Conservation (phyloP, 164 flowering plant species). For the Macadamia integrifolia region DNA sequence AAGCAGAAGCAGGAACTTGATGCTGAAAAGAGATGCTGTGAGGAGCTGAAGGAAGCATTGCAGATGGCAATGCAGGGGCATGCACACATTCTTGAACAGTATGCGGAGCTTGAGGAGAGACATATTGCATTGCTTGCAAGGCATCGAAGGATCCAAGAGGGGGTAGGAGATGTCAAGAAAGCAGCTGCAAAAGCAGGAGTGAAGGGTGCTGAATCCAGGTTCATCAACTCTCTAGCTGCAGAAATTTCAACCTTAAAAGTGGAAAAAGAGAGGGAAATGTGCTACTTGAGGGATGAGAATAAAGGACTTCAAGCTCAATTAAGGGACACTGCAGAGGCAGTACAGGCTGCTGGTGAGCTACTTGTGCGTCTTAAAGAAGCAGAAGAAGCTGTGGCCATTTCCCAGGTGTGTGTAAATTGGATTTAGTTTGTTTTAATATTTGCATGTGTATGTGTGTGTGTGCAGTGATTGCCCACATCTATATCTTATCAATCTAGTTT, state of each 20-base stretch:
- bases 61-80: conserved; percentile 96
- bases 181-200: conserved; percentile 96
- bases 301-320: conserved; percentile 82
- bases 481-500: too few species aligned
- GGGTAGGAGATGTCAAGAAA: conserved; percentile 81
- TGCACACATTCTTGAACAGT: conserved; percentile 94
- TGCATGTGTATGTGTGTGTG: too few species aligned
- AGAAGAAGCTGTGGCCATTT: conserved; percentile 65
- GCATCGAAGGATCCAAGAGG: conserved; percentile 78
- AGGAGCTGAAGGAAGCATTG: conserved; percentile 93
- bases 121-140: conserved; percentile 82
- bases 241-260: conserved; percentile 81
- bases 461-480: too few species aligned
- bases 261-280: conserved; percentile 78
- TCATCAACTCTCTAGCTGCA: conserved; percentile 87
- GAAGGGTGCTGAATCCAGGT: conserved; percentile 83
- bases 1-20: conserved; percentile 64
- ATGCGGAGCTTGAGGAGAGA: conserved; percentile 91
- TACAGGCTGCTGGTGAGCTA: conserved; percentile 95
- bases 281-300: conserved; percentile 75
- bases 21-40: conserved; percentile 72
- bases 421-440: background rate
- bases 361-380: conserved; percentile 91
- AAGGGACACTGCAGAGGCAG: conserved; percentile 96
- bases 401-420: conserved; percentile 53